Conservation (phyloP, 2,329 filamentous ascomycete species). For the Xylariaceae sp. region DNA sequence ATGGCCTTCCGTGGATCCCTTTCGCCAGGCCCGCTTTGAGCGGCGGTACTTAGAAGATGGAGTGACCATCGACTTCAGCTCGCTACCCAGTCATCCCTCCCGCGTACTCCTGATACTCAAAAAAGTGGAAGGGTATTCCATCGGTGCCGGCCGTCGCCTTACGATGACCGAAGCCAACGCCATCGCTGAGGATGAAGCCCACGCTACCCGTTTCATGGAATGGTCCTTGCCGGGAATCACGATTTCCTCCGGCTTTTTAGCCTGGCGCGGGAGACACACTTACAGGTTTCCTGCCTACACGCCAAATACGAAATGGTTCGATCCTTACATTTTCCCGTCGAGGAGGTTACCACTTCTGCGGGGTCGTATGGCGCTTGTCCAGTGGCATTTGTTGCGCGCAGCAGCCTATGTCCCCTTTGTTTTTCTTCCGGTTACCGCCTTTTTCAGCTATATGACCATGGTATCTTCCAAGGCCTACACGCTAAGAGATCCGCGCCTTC, state of each 20-base stretch:
- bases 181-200: slow-evolving; percentile 23
- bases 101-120: slow-evolving; percentile 11
- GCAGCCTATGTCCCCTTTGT: slow-evolving; percentile 32
- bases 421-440: slow-evolving; percentile 27
- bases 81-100: background rate
- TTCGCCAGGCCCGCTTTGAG: slow-evolving; percentile 22
- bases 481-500: slow-evolving; percentile 32
- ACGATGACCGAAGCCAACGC: slow-evolving; percentile 29
- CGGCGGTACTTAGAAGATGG: slow-evolving; percentile 25
- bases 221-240: slow-evolving; percentile 30
- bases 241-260: slow-evolving; percentile 24
- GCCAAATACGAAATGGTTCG: slow-evolving; percentile 33
- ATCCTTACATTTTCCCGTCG: slow-evolving; percentile 33
- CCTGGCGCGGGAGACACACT: slow-evolving; percentile 31
- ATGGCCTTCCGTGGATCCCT: slow-evolving; percentile 25
- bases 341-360: slow-evolving; percentile 23
- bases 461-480: slow-evolving; percentile 23
- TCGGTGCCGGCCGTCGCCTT: slow-evolving; percentile 21
- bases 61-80: slow-evolving; percentile 31
- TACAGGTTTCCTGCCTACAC: slow-evolving; percentile 42
- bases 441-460: slow-evolving; percentile 33
- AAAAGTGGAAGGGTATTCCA: slow-evolving; percentile 10
- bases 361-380: slow-evolving; percentile 25
- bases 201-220: slow-evolving; percentile 32
- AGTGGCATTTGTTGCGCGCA: slow-evolving; percentile 39